Conservation (phyloP, 768 basidiomycete species). For the Kwoniella mangroviensis region DNA sequence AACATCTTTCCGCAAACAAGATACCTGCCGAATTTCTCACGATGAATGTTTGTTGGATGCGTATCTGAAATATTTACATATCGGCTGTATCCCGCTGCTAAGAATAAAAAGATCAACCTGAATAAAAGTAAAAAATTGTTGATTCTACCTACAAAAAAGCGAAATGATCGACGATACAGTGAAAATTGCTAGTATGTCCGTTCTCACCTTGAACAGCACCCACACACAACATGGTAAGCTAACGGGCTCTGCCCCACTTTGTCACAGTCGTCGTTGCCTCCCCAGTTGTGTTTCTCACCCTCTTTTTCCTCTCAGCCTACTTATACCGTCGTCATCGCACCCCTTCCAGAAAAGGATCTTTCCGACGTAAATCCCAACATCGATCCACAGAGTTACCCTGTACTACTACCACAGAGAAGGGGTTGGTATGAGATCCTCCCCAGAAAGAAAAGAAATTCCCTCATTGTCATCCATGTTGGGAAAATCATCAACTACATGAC, state of each 20-base stretch:
- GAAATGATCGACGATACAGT: slow-evolving; percentile 4
- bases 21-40: no score
- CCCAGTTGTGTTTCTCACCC: slow-evolving; percentile 12
- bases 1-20: not conserved
- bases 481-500: not conserved
- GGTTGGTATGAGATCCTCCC: not conserved
- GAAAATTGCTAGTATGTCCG: slow-evolving; percentile 14
- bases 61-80: no score
- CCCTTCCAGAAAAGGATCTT: not conserved
- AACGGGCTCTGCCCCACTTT: no score
- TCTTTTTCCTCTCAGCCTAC: slow-evolving; percentile 11
- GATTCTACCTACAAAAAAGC: not conserved
- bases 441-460: not conserved
- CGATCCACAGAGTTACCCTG: not conserved
- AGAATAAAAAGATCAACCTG: no score
- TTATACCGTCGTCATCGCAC: slow-evolving; percentile 11
- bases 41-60: no score
- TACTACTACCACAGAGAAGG: not conserved
- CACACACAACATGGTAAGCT: no score
- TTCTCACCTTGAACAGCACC: not conserved
- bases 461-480: not conserved
- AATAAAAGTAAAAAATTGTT: no score
- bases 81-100: no score
- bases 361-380: not conserved
- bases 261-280: slow-evolving; percentile 18